Evolutionary conservation across 2,329 filamentous ascomycete species (phyloP), one percentile per base, ranked within the genome.

Genomic region (Huntiella moniliformis): DNA sequence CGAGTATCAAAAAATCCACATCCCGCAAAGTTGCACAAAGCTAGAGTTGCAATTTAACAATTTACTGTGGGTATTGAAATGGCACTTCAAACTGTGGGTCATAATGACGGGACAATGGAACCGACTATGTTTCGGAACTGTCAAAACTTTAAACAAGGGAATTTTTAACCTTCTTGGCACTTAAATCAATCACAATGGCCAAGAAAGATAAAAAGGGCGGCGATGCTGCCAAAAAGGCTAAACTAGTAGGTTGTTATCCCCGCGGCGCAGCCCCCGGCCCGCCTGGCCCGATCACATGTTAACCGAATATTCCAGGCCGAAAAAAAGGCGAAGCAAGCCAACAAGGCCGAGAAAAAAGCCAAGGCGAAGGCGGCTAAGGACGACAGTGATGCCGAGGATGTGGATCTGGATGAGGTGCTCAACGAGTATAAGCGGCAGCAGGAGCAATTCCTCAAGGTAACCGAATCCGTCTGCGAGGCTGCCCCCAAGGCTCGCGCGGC

Each of bases 371-470:
- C 68, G 11, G 74, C 82, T 53, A 78, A 84, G 60, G 80, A 81
- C 22, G 87, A 87, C 60, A 88, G 83, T 57, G 88, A 95, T 59
- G 83, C 73, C 41, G 88, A 96, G 60, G 87, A 95, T 55, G 78
- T 91, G 11, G 91, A 96, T 61, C 73, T 98, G 34, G 91, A 98
- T 58, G 79, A 80, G 39, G 87, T 98, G 38, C 76, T 98, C 22
- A 87, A 88, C 39, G 84, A 93, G 60, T 96, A 93, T 63, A 82
- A 82, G 54, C 83, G 82, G 58, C 81, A 86, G 62, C 91, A 98
- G 65, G 88, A 93, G 57, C 82, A 83, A 56, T 95, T 93, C 58
- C 74, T 91, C 55, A 94, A 94, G 63, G 76, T 98, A 55, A 95
- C 88, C 4, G 91, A 98, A 65, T 71, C 74, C 2, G 66, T 79